phyloP scores from a whole-genome alignment of 2,329 filamentous ascomycete genomes.

The Pseudocercospora vitis region DNA sequence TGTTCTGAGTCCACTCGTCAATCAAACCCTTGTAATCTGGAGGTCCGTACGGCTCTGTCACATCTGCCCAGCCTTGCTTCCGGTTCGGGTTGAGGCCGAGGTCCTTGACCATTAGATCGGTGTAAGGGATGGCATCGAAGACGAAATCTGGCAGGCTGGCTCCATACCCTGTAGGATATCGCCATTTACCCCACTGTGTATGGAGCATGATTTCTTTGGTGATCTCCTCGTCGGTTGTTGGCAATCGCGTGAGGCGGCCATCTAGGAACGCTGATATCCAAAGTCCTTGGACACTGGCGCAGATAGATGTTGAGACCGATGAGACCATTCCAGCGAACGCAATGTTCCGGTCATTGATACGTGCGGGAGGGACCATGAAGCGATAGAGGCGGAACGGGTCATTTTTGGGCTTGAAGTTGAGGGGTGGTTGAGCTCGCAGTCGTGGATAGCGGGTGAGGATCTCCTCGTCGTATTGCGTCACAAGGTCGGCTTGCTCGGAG shows the following conservation, averaged over 20 bases:
- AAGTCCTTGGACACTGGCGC: conserved; percentile 43
- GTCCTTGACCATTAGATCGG: conserved; percentile 67
- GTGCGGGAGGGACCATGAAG: conserved; percentile 45
- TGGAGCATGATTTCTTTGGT: conserved; percentile 55
- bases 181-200: conserved; percentile 67
- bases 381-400: conserved; percentile 43
- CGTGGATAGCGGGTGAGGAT: conserved; percentile 56
- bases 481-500: conserved; percentile 40
- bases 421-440: conserved; percentile 42
- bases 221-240: conserved; percentile 43
- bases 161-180: conserved; percentile 67
- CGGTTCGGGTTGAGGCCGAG: conserved; percentile 59
- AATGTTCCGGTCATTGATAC: conserved; percentile 38
- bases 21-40: conserved; percentile 58
- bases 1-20: conserved; percentile 50
- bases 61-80: conserved; percentile 55
- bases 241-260: conserved; percentile 45
- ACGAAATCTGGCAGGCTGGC: conserved; percentile 66
- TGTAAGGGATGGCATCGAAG: conserved; percentile 73
- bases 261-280: conserved; percentile 64
- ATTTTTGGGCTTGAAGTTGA: conserved; percentile 28
- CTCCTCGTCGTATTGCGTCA: conserved; percentile 49
- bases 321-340: conserved; percentile 45
- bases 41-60: conserved; percentile 58
- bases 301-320: conserved; percentile 40